phyloP scores from a whole-genome alignment of 208 protist genomes.

The Balamuthia mandrillaris region DNA sequence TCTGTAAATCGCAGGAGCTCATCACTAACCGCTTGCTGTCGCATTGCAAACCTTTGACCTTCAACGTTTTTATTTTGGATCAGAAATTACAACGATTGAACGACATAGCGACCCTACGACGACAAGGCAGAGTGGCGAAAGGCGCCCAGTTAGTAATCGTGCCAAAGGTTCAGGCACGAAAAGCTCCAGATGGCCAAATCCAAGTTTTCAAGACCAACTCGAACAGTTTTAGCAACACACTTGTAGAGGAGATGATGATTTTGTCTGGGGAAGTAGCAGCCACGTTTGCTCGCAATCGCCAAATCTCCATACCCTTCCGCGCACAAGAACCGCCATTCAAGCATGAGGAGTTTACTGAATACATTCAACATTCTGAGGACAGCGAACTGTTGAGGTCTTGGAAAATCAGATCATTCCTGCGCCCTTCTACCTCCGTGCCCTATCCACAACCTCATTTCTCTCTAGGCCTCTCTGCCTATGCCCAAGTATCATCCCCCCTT shows the following conservation, averaged over 20 bases:
- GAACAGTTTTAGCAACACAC: background rate
- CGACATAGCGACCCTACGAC: background rate
- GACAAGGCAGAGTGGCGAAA: background rate
- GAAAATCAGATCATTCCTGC: background rate
- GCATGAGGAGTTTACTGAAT: background rate
- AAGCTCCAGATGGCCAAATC: background rate
- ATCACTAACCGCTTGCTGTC: background rate
- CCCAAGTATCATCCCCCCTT: background rate
- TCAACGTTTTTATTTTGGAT: background rate
- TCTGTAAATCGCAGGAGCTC: background rate
- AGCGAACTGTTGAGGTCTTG: background rate
- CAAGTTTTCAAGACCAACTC: background rate
- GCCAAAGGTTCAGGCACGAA: background rate
- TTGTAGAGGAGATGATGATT: slow-evolving; percentile 31
- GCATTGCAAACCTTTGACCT: background rate
- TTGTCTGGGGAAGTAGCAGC: slow-evolving; percentile 1
- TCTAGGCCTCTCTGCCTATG: background rate
- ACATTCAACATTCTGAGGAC: background rate
- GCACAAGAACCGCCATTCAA: background rate
- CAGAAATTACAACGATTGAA: background rate
- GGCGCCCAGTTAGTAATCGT: background rate
- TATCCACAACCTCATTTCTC: background rate
- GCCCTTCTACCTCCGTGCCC: background rate
- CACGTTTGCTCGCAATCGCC: background rate
- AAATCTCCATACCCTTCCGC: background rate